Evolutionary conservation across 1,284 basidiomycete genomes (phyloP), one percentile per base, ranked within the genome.

Genomic region (Neolentinus lepideus): DNA sequence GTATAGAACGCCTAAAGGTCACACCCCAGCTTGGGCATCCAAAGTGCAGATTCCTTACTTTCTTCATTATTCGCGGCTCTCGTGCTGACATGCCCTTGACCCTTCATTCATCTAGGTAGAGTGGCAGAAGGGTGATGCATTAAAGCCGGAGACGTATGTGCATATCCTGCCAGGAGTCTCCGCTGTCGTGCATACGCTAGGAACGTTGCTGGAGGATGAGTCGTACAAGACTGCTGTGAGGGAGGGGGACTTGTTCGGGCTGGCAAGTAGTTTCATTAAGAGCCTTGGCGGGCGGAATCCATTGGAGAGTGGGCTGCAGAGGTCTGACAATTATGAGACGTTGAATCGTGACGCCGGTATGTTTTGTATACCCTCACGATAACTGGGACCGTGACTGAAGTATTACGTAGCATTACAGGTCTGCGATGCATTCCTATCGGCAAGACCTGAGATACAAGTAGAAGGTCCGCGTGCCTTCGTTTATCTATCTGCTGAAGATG

Each of bases 161-260:
- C 74, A 83, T 55, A 73, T 94, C 19, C 76, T 96, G 33, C 76
- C 81, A 1, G 70, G 71, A 53, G 81, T 80, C 26, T 81, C 81
- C 14, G 93, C 90, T 2, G 90, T 97, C 24, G 93, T 98, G 35
- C 94, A 98, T 67, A 96, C 97, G 1, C 79, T 98, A n/a, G 96
- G 96, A 45, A 93, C 89, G 38, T 81, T 99, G 52, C 76, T 98
- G 51, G 93, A 97, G 69, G 83, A 85, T 62, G 76, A 76, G 3
- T 77, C 76, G 45, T 99, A 99, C 78, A 99, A 99, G 70, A 66
- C 73, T 29, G 80, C 84, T 26, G 63, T 94, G 48, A 75, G 75
- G 60, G 75, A 75, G 19, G 83, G 82, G 4, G 75, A 89, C 61
- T 56, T 87, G 24, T 62, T 77, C 11, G 80, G 79, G 3, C 67